Evolutionary conservation across 441 rosid species (phyloP).

Genomic region (Syzygium malaccense): DNA sequence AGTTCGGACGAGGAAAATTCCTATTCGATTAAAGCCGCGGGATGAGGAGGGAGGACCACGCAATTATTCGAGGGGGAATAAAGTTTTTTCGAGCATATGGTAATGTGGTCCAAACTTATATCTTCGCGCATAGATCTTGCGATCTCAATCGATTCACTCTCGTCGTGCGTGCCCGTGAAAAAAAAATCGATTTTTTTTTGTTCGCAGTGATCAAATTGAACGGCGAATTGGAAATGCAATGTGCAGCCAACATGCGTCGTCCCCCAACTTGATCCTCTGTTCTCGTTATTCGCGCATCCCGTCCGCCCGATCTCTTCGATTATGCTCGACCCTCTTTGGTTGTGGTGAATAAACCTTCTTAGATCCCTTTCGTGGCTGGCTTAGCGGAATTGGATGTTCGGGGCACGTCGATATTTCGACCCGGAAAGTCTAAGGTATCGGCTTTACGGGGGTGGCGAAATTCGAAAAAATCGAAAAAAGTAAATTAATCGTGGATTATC

Average conservation of each 20-base stretch:
- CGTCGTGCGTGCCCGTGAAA: not conserved
- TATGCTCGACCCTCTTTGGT: not conserved
- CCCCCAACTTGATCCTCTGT: not conserved
- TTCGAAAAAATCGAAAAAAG: not conserved
- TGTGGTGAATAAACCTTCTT: not conserved
- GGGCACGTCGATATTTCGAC: not conserved
- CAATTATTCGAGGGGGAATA: not conserved
- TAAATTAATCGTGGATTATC: not conserved
- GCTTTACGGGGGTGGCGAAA: not conserved
- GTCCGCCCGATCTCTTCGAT: not conserved
- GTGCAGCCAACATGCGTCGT: not conserved
- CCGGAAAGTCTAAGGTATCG: not conserved
- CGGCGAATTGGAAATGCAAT: not conserved
- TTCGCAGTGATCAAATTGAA: not conserved
- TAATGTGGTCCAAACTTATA: not conserved
- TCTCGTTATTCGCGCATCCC: not conserved
- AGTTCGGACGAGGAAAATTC: not conserved
- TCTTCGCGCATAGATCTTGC: not conserved
- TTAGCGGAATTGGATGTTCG: not conserved
- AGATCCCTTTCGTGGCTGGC: not conserved
- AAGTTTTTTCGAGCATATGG: not conserved
- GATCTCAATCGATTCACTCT: not conserved
- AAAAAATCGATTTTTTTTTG: not conserved
- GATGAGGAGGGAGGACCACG: not conserved
- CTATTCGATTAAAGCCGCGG: not conserved